Evolutionary conservation across 2,329 filamentous ascomycete genomes (phyloP), one percentile per base, ranked within the genome.

Genomic region (Hypoxylon sp.): DNA sequence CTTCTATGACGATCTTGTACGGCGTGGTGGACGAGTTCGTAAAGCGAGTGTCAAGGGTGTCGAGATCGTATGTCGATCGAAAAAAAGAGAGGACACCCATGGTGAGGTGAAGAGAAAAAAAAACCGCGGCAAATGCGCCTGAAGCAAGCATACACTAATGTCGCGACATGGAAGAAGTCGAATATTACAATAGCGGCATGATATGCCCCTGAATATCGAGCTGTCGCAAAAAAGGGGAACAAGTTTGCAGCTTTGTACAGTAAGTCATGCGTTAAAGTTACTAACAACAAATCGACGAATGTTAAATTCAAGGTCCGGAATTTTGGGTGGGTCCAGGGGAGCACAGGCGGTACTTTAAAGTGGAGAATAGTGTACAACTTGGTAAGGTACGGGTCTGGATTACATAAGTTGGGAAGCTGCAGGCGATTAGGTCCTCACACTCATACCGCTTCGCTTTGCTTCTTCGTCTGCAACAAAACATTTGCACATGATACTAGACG

Each of bases 21-120:
- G 91, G 83, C 15, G 84, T 84, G 17, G 79, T 82, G 21, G 91
- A 84, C 7, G 90, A 80, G 42, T 80, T 87, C 19, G 86, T 87
- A 70, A 96, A 81, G 59, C 78, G 76, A 49, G 78, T 81, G 69
- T 81, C 78, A 67, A 86, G 75, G 11, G 82, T 86, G 61, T 87
- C 81, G 53, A 85, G 78, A 57, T 81, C 79, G 74, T 89, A 90
- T 65, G 88, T 80, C 56, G 71, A 73, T 57, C 71, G 67, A 46
- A 66, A 36, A 35, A 63, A 61, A 13, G 66, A 67, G 17, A 66
- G 45, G 55, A 70, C 59, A 59, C 73, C 72, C 75, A 80, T 79
- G 23, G 61, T 62, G 51, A 38, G 21, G 9, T n/a, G n/a, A 25
- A 25, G 21, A 32, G 19, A 29, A 37, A 38, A 35, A 9, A 12